Evolutionary conservation across 2,329 filamentous ascomycete genomes (phyloP), one percentile per base, ranked within the genome.

Genomic region (Huntiella omanensis): DNA sequence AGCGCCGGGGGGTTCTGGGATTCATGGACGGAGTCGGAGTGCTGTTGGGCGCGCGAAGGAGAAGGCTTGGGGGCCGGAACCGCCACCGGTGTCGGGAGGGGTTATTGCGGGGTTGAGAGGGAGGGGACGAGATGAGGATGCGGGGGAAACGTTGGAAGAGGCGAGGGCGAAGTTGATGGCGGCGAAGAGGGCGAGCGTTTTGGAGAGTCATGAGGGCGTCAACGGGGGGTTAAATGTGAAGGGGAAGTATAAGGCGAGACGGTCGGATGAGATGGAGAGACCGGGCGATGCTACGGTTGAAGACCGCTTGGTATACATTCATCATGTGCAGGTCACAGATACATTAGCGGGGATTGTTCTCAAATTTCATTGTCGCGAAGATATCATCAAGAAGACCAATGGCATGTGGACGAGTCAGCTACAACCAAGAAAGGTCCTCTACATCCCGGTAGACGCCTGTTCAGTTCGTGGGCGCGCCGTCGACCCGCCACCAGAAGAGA

Each of bases 321-420:
- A 98, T 61, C 77, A 81, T 55, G 84, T 96, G 13, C 73, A 79
- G 54, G 73, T 79, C 11, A 73, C 73, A 39, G 91, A 98, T 62
- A 96, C 86, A 1, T 77, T 96, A 54, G 86, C 87, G 1, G 88
- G 91, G 2, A 77, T 98, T 43, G 81, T 91, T 45, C 78, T 98
- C 53, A 83, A 80, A 55, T 98, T 92, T 61, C 80, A 83, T 55
- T 96, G 88, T 59, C 75, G 83, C 52, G 77, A 86, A 47, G 80
- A 87, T 41, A 72, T 81, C 2, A 78, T 98, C 53, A 73, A 84
- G 49, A 91, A 83, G 58, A 78, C 85, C 35, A 98, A 98, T 59
- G 77, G 91, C 8, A 77, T 98, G 56, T 98, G 91, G 91, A 84
- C 86, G 5, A 84, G 86, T 52, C 91, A 96, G 58, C 80, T 96